Evolutionary conservation across 2,329 filamentous ascomycete genomes (phyloP).

Genomic region (Diplodia sapinea): DNA sequence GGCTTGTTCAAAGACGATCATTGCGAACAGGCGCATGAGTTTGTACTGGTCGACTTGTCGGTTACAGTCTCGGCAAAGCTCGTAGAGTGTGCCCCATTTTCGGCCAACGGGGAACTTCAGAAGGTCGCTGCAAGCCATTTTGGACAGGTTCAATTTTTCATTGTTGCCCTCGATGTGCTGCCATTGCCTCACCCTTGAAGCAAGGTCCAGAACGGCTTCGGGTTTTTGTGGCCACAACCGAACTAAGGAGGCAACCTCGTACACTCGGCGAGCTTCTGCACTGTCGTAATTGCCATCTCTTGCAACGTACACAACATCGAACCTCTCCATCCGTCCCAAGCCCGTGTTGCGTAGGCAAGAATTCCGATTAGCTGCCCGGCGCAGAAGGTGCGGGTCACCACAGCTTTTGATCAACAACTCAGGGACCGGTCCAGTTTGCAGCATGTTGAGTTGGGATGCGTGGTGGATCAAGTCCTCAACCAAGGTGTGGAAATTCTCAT

Average conservation of each 20-base stretch:
- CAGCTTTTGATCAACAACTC: constrained; percentile 44
- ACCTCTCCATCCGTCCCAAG: constrained; percentile 42
- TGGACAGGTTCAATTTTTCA: neutral
- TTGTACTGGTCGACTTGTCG: neutral
- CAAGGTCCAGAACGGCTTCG: neutral
- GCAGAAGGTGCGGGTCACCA: constrained; percentile 35
- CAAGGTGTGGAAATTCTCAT: constrained; percentile 33
- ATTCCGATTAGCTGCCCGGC: constrained; percentile 42
- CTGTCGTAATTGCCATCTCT: constrained; percentile 33
- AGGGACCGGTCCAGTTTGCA: constrained; percentile 33
- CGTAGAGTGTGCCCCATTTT: constrained; percentile 10
- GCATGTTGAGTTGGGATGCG: constrained; percentile 47
- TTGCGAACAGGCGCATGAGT: constrained; percentile 5
- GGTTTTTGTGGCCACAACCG: neutral
- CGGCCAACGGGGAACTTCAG: neutral
- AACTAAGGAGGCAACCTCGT: constrained; percentile 34
- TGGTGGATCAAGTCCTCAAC: constrained; percentile 32
- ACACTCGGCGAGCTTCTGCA: constrained; percentile 33
- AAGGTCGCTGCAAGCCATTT: neutral
- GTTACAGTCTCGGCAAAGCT: neutral
- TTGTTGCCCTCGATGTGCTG: neutral
- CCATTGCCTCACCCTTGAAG: neutral
- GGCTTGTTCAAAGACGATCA: neutral
- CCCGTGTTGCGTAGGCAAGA: constrained; percentile 40
- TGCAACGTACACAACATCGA: constrained; percentile 35